Conservation (phyloP, 2,329 filamentous ascomycete species). For the Colletotrichum salicis region DNA sequence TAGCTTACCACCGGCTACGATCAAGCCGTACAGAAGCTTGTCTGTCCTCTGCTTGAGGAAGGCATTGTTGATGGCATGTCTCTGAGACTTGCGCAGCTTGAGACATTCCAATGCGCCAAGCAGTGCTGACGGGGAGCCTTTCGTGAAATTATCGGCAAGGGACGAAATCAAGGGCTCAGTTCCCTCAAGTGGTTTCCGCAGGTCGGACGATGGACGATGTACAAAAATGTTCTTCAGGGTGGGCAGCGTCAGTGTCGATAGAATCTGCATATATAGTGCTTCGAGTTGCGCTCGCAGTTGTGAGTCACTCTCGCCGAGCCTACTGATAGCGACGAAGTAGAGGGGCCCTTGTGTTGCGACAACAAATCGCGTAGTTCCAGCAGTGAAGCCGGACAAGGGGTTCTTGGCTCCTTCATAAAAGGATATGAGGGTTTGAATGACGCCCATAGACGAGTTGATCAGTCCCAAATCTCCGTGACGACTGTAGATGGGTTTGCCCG, state of each 20-base stretch:
- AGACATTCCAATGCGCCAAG: constrained; percentile 93
- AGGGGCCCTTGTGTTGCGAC: constrained; percentile 86
- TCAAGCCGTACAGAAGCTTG: constrained; percentile 88
- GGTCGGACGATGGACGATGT: constrained; percentile 90
- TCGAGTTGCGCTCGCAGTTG: constrained; percentile 91
- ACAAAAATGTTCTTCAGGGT: constrained; percentile 88
- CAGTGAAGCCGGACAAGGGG: constrained; percentile 83
- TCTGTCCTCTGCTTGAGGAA: constrained; percentile 82
- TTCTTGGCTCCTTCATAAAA: constrained; percentile 89
- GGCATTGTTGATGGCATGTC: constrained; percentile 85
- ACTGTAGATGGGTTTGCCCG: constrained; percentile 97
- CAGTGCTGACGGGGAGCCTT: constrained; percentile 87
- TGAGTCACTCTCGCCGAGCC: constrained; percentile 88
- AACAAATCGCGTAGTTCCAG: constrained; percentile 87
- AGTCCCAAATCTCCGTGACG: constrained; percentile 90
- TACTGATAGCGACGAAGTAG: constrained; percentile 93
- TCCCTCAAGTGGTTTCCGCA: constrained; percentile 88
- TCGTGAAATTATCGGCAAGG: constrained; percentile 92
- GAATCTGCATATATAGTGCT: constrained; percentile 96
- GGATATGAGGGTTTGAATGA: constrained; percentile 97
- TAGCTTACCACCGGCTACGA: constrained; percentile 90
- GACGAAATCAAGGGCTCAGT: constrained; percentile 92
- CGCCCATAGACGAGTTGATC: constrained; percentile 92
- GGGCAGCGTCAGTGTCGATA: constrained; percentile 93
- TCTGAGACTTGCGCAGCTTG: constrained; percentile 88